Evolutionary conservation across 2,329 filamentous ascomycete species (phyloP).

Genomic region (Ilyonectria mors-panacis): DNA sequence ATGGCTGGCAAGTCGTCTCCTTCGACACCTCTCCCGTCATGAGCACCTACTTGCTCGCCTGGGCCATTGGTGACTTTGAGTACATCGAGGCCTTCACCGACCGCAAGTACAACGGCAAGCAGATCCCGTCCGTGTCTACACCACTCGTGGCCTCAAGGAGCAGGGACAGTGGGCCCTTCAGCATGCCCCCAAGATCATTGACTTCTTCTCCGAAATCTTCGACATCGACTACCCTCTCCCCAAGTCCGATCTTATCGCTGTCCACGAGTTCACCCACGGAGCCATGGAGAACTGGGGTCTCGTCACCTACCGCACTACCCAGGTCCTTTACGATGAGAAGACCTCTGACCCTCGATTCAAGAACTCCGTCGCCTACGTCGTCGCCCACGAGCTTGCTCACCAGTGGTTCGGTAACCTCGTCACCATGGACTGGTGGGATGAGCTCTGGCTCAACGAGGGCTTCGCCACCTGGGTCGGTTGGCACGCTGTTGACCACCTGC

Average conservation of each 20-base stretch:
- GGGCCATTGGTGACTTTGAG: constrained; percentile 97
- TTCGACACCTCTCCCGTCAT: constrained; percentile 91
- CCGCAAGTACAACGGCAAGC: constrained; percentile 91
- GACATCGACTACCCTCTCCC: constrained; percentile 93
- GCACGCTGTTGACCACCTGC: constrained; percentile 90
- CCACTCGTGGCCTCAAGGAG: constrained; percentile 92
- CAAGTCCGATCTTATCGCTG: constrained; percentile 91
- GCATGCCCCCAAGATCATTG: constrained; percentile 92
- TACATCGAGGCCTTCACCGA: constrained; percentile 94
- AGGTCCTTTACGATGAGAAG: constrained; percentile 95
- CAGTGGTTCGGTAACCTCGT: constrained; percentile 98
- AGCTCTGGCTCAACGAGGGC: constrained; percentile 94
- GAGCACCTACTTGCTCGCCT: constrained; percentile 92
- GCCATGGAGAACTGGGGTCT: constrained; percentile 98
- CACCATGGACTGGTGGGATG: constrained; percentile 97
- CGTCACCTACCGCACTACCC: constrained; percentile 95
- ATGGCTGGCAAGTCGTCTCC: constrained; percentile 80
- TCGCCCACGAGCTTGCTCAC: constrained; percentile 97
- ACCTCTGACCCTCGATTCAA: constrained; percentile 92
- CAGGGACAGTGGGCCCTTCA: constrained; percentile 92
- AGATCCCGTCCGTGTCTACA: constrained; percentile 94
- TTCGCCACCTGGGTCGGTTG: constrained; percentile 99
- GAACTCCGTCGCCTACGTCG: constrained; percentile 95
- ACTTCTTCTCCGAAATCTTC: constrained; percentile 97
- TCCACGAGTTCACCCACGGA: constrained; percentile 90